Evolutionary conservation across 306 rosid genomes (phyloP).

Genomic region (Cucurbita argyrosperma): DNA sequence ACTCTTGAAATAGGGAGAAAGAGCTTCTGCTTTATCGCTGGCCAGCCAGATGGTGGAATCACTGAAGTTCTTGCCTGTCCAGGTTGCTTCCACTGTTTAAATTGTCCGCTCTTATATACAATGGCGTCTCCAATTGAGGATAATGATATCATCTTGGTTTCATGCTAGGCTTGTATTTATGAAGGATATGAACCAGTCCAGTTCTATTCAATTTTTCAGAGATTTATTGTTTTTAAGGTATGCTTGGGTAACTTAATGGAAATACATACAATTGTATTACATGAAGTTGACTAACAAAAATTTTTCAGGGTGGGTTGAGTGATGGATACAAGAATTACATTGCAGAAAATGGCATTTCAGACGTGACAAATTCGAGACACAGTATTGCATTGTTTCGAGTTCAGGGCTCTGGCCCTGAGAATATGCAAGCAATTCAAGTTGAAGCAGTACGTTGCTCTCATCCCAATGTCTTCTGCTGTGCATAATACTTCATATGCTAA

Average conservation of each 20-base stretch:
- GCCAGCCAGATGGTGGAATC: conserved; percentile 76
- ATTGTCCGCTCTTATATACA: background rate
- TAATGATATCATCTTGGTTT: conserved; percentile 2
- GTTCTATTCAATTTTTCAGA: conserved; percentile 79
- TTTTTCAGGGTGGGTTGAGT: conserved; percentile 81
- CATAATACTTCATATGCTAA: conserved; percentile 37
- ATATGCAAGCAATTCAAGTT: conserved; percentile 98
- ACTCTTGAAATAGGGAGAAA: conserved; percentile 53
- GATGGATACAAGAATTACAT: conserved; percentile 63
- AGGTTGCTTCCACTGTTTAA: conserved; percentile 29
- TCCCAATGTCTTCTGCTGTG: background rate
- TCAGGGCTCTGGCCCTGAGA: conserved; percentile 93
- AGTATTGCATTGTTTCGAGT: conserved; percentile 78
- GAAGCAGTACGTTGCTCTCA: conserved; percentile 37
- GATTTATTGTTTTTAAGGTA: conserved; percentile 67
- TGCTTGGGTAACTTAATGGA: conserved; percentile 12
- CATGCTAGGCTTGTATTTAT: conserved; percentile 62
- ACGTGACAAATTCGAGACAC: conserved; percentile 61
- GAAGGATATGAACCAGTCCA: conserved; percentile 82
- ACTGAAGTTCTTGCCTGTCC: conserved; percentile 65
- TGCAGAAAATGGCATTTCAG: conserved; percentile 55
- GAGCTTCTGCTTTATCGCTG: conserved; percentile 43
- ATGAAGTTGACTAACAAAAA: conserved; percentile 11
- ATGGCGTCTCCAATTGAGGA: background rate
- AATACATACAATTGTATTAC: background rate